Base-by-base conservation (phyloP, 257 asterid species). In the Capsicum baccatum region DNA sequence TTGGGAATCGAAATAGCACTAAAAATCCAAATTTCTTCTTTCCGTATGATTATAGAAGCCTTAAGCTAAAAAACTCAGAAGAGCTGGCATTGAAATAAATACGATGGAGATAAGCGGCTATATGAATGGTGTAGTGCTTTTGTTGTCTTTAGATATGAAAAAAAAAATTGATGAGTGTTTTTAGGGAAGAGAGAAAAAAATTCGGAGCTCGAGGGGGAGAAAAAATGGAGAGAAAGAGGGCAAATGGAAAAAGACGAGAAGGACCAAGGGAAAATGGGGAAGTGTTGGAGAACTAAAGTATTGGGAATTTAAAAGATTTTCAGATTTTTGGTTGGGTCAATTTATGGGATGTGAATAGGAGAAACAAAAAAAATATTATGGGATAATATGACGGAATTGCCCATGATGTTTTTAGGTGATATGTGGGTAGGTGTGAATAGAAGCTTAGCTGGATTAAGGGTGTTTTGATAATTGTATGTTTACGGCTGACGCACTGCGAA, bases 261-360 rank as follows among this genome's bases (percentile, higher is more conserved):
- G 56, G 26, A 47, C 71, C 50, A 79, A n/a, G 11, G 3, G 74
- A 4, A 50, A 60, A 39, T 85, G 59, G 81, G 86, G 83, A 66
- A 86, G 83, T 87, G 85, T 83, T 83, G 58, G 62, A 21, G 64
- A 66, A 70, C 56, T 42, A 55, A 82, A 80, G 73, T 69, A 84
- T 78, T 86, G 88, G 80, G 84, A 83, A 60, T 79, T 84, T 82
- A 87, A 84, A 83, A 39, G 7, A 83, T 79, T 5, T 59, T 59
- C 26, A 44, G 44, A 80, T 33, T 47, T 17, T 17, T 54, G 64
- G 80, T 58, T 68, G 69, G 50, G 85, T 83, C 85, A 37, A 83
- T 83, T 68, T n/a, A 15, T n/a, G 42, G 79, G 44, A 39, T 39
- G 44, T 39, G 44, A 39, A 39, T 39, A 39, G 44, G 44, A 39